Evolutionary conservation across 1,139 yeast species (phyloP).

Genomic region (Chernovozyma aurita): DNA sequence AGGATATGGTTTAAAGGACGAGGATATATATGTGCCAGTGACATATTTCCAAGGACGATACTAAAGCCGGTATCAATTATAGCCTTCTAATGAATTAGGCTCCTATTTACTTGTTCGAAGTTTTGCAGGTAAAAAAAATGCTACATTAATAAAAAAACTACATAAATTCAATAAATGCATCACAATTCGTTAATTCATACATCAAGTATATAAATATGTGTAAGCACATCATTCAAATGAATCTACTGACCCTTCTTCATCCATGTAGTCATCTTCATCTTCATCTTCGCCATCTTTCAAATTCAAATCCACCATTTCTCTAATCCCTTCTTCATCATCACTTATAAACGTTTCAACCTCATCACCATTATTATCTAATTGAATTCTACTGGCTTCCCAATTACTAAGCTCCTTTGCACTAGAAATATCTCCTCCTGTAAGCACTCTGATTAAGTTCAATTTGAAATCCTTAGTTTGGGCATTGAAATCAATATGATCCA

Average conservation of each 20-base stretch:
- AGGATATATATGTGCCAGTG: conserved; percentile 29
- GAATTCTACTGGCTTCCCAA: conserved; percentile 35
- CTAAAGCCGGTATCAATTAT: too few species aligned
- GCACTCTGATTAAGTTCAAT: conserved; percentile 52
- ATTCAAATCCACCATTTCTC: neutral
- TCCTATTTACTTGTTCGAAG: too few species aligned
- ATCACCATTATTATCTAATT: conserved; percentile 17
- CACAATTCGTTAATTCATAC: too few species aligned
- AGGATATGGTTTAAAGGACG: conserved; percentile 22
- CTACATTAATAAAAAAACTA: too few species aligned
- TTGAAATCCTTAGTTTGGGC: conserved; percentile 48
- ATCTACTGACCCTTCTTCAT: conserved; percentile 6
- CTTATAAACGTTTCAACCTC: conserved; percentile 6
- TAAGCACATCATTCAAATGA: neutral
- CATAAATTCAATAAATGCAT: too few species aligned
- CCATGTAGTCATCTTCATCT: conserved; percentile 9
- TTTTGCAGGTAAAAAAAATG: too few species aligned
- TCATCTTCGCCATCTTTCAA: neutral
- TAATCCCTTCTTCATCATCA: neutral
- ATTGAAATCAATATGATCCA: conserved; percentile 45
- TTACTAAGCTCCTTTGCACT: conserved; percentile 27
- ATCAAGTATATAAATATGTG: too few species aligned
- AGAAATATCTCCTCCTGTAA: conserved; percentile 52
- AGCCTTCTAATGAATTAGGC: too few species aligned
- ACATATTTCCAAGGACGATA: conserved; percentile 21